Evolutionary conservation across 805 yeast species (phyloP).

Genomic region (Yarrowia sp.): DNA sequence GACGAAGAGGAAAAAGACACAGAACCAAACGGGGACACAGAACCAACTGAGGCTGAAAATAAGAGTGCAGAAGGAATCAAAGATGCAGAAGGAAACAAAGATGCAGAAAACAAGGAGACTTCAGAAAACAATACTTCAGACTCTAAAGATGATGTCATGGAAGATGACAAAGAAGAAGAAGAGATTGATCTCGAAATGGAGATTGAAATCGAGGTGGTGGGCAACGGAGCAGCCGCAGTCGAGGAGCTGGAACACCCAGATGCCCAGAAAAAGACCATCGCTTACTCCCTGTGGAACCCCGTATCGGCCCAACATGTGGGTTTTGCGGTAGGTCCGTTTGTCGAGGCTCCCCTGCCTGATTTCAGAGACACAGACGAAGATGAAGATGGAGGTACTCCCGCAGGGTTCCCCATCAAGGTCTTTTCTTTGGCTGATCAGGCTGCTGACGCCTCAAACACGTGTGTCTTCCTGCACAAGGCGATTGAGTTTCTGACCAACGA

Average conservation of each 20-base stretch:
- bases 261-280: constrained; percentile 71
- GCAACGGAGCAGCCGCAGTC: constrained; percentile 60
- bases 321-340: constrained; percentile 92
- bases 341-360: constrained; percentile 62
- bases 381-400: constrained; percentile 49
- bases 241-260: constrained; percentile 74
- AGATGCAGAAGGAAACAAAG: background rate
- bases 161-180: constrained; percentile 46
- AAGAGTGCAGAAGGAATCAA: no score
- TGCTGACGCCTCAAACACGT: constrained; percentile 68
- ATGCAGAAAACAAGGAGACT: constrained; percentile 40
- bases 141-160: no score
- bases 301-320: constrained; percentile 94
- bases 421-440: constrained; percentile 69
- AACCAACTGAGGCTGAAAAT: no score
- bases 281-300: constrained; percentile 79
- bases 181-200: constrained; percentile 43
- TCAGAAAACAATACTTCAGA: no score
- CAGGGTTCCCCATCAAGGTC: constrained; percentile 60
- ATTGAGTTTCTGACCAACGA: constrained; percentile 84
- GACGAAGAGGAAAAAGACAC: background rate
- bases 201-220: constrained; percentile 39
- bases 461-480: constrained; percentile 77
- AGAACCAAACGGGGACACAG: no score
- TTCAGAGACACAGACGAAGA: constrained; percentile 50